Conservation (phyloP, 768 basidiomycete genomes). For the Boletellus sp. region DNA sequence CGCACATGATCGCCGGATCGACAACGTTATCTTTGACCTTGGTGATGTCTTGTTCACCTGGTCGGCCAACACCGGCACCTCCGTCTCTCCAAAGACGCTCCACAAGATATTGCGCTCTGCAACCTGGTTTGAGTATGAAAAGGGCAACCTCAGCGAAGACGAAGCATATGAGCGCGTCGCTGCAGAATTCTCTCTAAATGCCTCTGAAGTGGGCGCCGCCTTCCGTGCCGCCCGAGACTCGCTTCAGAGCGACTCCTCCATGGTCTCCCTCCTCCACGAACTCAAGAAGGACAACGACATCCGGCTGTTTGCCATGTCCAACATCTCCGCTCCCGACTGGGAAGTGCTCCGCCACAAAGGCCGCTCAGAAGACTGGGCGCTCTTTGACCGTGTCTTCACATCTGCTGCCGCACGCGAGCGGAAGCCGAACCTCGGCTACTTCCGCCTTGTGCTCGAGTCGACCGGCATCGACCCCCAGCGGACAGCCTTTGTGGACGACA, state of each 20-base stretch:
- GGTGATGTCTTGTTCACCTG: constrained; percentile 23
- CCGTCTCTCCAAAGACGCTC: constrained; percentile 11
- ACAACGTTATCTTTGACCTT: constrained; percentile 22
- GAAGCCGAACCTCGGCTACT: constrained; percentile 21
- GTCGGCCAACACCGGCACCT: constrained; percentile 14
- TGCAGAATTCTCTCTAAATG: constrained; percentile 15
- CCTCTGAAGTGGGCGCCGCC: constrained; percentile 7
- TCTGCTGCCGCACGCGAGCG: constrained; percentile 15
- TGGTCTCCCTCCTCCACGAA: constrained; percentile 15
- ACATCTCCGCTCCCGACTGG: constrained; percentile 21
- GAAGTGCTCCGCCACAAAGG: constrained; percentile 15
- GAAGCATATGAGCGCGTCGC: constrained; percentile 7
- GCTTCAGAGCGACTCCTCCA: constrained; percentile 10
- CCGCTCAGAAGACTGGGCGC: constrained; percentile 13
- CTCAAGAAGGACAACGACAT: constrained; percentile 7
- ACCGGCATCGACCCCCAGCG: constrained; percentile 17
- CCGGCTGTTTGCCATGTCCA: constrained; percentile 22
- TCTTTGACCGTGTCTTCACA: constrained; percentile 21
- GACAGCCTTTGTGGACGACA: constrained; percentile 24
- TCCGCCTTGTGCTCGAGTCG: constrained; percentile 11
- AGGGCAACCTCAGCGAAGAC: constrained; percentile 14
- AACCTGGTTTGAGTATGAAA: constrained; percentile 23
- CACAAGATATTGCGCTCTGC: constrained; percentile 13
- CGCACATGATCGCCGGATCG: constrained; percentile 12
- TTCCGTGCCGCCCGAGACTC: constrained; percentile 5